phyloP scores from a whole-genome alignment of 345 rosid species.

The Eucalyptus curtisii region DNA sequence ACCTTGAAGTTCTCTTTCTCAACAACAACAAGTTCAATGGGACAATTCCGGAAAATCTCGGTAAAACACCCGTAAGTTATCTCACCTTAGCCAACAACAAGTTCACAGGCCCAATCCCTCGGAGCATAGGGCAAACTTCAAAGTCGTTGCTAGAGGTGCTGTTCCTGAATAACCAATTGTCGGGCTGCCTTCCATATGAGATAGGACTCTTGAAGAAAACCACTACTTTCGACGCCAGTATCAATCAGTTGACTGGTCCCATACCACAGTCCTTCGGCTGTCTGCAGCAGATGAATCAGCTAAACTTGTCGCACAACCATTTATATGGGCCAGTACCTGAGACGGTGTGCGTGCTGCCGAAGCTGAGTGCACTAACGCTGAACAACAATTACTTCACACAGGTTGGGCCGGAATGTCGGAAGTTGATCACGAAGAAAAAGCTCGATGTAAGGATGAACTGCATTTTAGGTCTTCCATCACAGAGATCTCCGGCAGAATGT shows the following conservation, averaged over 20 bases:
- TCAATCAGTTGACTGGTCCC: conserved; percentile 33
- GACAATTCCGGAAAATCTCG: conserved; percentile 26
- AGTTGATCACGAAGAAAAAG: conserved; percentile 3
- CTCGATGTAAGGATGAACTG: conserved; percentile 42
- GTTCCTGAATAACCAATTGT: conserved; percentile 27
- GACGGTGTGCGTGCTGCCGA: conserved; percentile 27
- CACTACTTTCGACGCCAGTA: conserved; percentile 26
- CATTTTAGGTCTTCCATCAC: conserved; percentile 37
- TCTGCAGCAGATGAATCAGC: conserved; percentile 13
- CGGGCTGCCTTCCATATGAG: conserved; percentile 47
- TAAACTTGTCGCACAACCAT: conserved; percentile 22
- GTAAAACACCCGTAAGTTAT: conserved; percentile 25
- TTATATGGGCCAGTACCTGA: conserved; percentile 41
- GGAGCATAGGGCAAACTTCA: conserved; percentile 27
- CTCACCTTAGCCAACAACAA: conserved; percentile 49
- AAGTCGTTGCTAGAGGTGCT: conserved; percentile 28
- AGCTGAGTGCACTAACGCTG: conserved; percentile 10
- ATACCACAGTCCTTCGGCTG: conserved; percentile 51
- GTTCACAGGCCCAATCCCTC: conserved; percentile 34
- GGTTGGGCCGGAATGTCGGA: conserved; percentile 38
- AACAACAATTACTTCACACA: conserved; percentile 45
- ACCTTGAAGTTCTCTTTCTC: conserved; percentile 41
- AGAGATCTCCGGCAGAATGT: conserved; percentile 20
- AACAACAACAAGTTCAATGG: conserved; percentile 34
- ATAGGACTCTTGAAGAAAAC: conserved; percentile 22